Conservation (phyloP, 1,139 yeast genomes). For the Kodamaea suecica region DNA sequence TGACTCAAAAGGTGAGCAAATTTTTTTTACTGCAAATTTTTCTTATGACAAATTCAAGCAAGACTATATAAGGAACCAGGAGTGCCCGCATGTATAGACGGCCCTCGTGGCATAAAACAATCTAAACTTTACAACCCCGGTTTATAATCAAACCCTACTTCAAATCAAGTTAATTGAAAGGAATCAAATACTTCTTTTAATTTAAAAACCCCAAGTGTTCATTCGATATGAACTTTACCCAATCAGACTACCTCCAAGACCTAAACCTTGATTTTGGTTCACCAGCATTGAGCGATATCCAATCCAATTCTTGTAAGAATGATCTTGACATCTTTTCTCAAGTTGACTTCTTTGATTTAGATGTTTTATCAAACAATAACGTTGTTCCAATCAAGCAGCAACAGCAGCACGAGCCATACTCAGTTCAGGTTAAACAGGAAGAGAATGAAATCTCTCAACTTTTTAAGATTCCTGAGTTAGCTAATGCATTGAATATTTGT, state of each 20-base stretch:
- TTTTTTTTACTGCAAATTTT: too few relatives aligned
- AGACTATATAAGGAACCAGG: not conserved
- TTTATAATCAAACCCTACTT: too few relatives aligned
- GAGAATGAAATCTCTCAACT: slow-evolving; percentile 1
- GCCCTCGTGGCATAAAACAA: not conserved
- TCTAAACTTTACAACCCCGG: too few relatives aligned
- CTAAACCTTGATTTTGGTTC: slow-evolving; percentile 36
- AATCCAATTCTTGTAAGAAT: too few relatives aligned
- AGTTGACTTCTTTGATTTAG: slow-evolving; percentile 48
- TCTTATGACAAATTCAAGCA: too few relatives aligned
- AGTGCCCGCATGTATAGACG: too few relatives aligned
- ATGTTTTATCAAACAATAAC: slow-evolving; percentile 33
- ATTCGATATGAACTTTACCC: slow-evolving; percentile 38
- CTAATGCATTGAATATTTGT: not conserved
- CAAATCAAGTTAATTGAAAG: too few relatives aligned
- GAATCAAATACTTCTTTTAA: not conserved
- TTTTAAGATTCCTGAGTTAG: slow-evolving; percentile 5
- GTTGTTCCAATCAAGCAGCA: slow-evolving; percentile 11
- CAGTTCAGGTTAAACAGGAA: slow-evolving; percentile 1
- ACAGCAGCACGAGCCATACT: slow-evolving; percentile 5
- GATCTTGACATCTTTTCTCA: slow-evolving; percentile 47
- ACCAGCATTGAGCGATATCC: slow-evolving; percentile 19
- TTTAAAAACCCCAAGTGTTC: not conserved
- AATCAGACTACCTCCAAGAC: slow-evolving; percentile 38
- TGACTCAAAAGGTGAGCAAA: not conserved